Evolutionary conservation across 164 flowering plant species (phyloP).

Genomic region (Aristolochia contorta): DNA sequence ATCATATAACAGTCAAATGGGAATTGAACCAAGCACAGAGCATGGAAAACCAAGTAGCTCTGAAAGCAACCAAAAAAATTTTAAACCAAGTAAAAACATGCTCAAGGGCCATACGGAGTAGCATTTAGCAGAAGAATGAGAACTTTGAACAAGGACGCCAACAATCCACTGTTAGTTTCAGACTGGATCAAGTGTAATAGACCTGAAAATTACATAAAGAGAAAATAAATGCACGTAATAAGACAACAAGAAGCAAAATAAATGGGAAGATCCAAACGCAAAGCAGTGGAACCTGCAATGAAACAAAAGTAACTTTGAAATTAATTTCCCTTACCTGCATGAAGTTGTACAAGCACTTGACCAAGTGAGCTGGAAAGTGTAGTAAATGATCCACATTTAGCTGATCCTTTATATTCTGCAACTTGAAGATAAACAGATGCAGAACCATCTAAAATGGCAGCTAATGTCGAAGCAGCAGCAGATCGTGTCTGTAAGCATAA

Average conservation of each 20-base stretch:
- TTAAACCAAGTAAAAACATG: conserved; percentile 2
- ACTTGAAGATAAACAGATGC: conserved; percentile 69
- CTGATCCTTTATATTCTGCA: conserved; percentile 73
- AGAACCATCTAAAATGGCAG: conserved; percentile 71
- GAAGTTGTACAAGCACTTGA: conserved; percentile 84
- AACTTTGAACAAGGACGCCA: conserved; percentile 64
- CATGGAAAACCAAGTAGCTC: background rate
- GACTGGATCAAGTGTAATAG: conserved; percentile 51
- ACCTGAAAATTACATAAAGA: conserved; percentile 39
- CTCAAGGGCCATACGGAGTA: conserved; percentile 69
- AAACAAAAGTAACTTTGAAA: background rate
- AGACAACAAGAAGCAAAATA: background rate
- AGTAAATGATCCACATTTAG: conserved; percentile 68
- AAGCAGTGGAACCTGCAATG: background rate
- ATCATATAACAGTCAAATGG: background rate
- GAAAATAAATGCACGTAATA: background rate
- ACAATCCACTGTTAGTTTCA: conserved; percentile 61
- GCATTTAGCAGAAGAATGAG: conserved; percentile 71
- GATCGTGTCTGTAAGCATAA: conserved; percentile 44
- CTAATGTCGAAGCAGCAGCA: conserved; percentile 64
- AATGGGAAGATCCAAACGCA: background rate
- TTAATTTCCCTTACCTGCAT: conserved; percentile 41
- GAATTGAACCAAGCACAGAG: background rate
- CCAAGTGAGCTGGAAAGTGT: conserved; percentile 85
- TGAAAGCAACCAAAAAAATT: background rate